phyloP scores from a whole-genome alignment of 2,329 filamentous ascomycete species.

The Leptographium radiaticola region DNA sequence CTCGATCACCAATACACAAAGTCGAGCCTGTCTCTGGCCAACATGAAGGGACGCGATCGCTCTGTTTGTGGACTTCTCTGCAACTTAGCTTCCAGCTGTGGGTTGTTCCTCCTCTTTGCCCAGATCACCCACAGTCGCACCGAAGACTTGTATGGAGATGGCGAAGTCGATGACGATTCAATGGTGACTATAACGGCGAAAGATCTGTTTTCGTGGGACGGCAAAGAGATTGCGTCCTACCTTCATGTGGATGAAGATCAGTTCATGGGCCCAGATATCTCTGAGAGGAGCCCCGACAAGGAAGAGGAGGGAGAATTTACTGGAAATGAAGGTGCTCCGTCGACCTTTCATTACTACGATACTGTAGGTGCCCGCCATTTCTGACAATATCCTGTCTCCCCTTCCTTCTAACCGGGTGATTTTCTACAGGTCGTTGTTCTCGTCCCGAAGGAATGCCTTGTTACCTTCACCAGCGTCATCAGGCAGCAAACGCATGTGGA shows the following conservation, averaged over 20 bases:
- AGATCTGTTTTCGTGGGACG: background rate
- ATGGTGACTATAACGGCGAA: background rate
- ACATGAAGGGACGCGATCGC: constrained; percentile 15
- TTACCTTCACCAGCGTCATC: background rate
- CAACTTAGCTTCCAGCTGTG: background rate
- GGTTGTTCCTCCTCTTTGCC: background rate
- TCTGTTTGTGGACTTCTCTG: constrained; percentile 9
- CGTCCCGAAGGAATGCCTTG: background rate
- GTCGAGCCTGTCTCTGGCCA: constrained; percentile 6
- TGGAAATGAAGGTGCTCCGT: constrained; percentile 4
- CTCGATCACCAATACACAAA: constrained; percentile 14
- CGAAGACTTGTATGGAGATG: background rate
- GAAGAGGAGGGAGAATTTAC: constrained; percentile 7
- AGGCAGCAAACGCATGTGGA: background rate
- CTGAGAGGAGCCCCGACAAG: constrained; percentile 2
- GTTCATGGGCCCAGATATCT: constrained; percentile 7
- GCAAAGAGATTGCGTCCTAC: background rate
- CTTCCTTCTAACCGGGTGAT: background rate
- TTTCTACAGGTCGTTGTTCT: background rate
- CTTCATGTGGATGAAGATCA: background rate
- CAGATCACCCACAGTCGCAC: background rate
- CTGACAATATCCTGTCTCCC: background rate
- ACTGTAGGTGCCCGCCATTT: background rate
- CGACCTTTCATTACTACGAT: background rate
- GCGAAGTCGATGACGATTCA: background rate